Evolutionary conservation across 768 basidiomycete species (phyloP), one percentile per base, ranked within the genome.

Genomic region (Lentinula edodes): DNA sequence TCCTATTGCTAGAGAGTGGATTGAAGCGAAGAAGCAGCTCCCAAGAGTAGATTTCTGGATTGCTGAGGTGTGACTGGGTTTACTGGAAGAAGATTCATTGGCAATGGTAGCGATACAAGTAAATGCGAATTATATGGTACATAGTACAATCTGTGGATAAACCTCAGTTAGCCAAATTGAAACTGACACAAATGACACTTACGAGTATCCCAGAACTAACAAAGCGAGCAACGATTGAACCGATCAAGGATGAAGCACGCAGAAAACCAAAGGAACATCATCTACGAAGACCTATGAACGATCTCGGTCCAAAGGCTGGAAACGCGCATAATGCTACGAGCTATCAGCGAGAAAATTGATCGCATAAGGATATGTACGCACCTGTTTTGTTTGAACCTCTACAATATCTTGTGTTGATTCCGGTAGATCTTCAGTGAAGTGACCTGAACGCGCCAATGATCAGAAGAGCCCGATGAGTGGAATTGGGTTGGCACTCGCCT

Each of bases 331-430:
- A 52, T 41, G 48, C 53, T 62, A 32, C 23, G 18, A 2, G 52
- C 36, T 7, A 58, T 45, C 10, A 38, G n/a, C 13, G 16, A 18
- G 34, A 36, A 4, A n/a, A 16, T 7, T 20, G 18, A 39, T 28
- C 16, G 41, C 1, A 8, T 20, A 5, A 42, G 38, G 2, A 2
- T 28, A 12, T 35, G 34, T 20, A 18, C 53, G 28, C 7, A 46
- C 57, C 45, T 86, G 83, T 69, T 96, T 96, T 1, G 93, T 93
- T 63, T 84, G 82, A 0, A 87, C 82, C 71, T 98, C 95, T 0
- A 94, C 85, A 65, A 89, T 84, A 68, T 98, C 96, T 71, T 96
- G 94, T 16, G 92, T 95, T 15, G 94, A 93, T 73, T 98, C 96
- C 0, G 95, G 91, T 8, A 97, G 82, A 67, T 94, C 91, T 70